phyloP scores from a whole-genome alignment of 2,329 filamentous ascomycete species.

The Alternaria sp. region DNA sequence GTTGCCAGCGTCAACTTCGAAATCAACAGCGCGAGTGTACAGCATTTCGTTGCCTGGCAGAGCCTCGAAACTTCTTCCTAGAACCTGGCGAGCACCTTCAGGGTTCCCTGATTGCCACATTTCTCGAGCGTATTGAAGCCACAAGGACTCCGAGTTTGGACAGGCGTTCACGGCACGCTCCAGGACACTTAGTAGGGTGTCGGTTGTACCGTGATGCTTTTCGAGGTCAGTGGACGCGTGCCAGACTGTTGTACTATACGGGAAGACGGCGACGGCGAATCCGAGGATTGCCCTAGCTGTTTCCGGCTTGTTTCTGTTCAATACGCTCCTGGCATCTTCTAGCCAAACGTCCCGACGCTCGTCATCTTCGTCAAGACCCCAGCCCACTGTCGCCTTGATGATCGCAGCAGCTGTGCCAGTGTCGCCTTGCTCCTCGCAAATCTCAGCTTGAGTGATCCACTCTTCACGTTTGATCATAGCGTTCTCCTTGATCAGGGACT shows the following conservation, averaged over 20 bases:
- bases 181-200: conserved; percentile 83
- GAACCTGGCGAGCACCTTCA: conserved; percentile 83
- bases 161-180: conserved; percentile 95
- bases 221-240: conserved; percentile 90
- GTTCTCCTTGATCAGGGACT: conserved; percentile 86
- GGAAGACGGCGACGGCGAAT: conserved; percentile 88
- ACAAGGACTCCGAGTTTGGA: conserved; percentile 87
- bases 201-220: conserved; percentile 84
- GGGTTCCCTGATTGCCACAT: conserved; percentile 91
- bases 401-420: conserved; percentile 88
- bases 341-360: conserved; percentile 96
- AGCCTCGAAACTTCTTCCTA: conserved; percentile 90
- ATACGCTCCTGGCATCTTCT: conserved; percentile 87
- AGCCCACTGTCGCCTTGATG: conserved; percentile 90
- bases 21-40: conserved; percentile 94
- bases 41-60: conserved; percentile 98
- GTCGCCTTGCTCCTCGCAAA: conserved; percentile 91
- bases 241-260: conserved; percentile 88
- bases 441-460: conserved; percentile 94
- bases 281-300: conserved; percentile 94
- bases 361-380: conserved; percentile 93
- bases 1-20: conserved; percentile 90
- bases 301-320: conserved; percentile 82
- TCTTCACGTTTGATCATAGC: conserved; percentile 98
- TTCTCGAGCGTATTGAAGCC: conserved; percentile 96